Evolutionary conservation across 345 rosid species (phyloP).

Genomic region (Dipteronia sinensis): DNA sequence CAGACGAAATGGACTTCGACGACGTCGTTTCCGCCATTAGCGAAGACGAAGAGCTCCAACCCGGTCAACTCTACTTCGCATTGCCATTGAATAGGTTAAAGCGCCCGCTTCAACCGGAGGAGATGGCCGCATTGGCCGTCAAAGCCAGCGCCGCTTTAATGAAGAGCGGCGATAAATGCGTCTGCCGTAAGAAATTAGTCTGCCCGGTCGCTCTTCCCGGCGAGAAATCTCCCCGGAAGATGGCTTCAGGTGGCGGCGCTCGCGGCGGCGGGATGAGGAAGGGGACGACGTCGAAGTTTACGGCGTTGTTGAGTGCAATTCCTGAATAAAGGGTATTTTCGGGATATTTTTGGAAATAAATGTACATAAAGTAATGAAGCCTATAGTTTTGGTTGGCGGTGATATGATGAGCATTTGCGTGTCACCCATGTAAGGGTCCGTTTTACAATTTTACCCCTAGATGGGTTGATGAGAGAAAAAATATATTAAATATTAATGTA

Average conservation of each 20-base stretch:
- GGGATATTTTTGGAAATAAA: constrained; percentile 14
- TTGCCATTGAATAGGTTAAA: constrained; percentile 65
- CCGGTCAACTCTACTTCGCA: constrained; percentile 87
- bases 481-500: not conserved
- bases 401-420: not conserved
- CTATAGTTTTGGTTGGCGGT: not conserved
- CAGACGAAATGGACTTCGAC: constrained; percentile 96
- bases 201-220: constrained; percentile 34
- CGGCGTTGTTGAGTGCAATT: constrained; percentile 67
- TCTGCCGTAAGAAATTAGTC: constrained; percentile 44
- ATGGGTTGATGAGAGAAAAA: constrained; percentile 28
- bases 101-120: constrained; percentile 69
- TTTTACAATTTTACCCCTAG: constrained; percentile 51
- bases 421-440: constrained; percentile 31
- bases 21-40: constrained; percentile 61
- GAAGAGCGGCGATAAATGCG: constrained; percentile 47
- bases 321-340: constrained; percentile 58
- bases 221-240: constrained; percentile 26
- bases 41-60: constrained; percentile 77
- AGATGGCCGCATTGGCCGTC: constrained; percentile 99
- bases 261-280: constrained; percentile 32
- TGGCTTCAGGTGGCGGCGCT: constrained; percentile 15
- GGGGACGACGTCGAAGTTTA: constrained; percentile 41
- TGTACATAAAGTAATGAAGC: constrained; percentile 9
- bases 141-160: constrained; percentile 89